Conservation (phyloP, 225 moss, liverwort and hornwort species). For the Takakia lepidozioides region DNA sequence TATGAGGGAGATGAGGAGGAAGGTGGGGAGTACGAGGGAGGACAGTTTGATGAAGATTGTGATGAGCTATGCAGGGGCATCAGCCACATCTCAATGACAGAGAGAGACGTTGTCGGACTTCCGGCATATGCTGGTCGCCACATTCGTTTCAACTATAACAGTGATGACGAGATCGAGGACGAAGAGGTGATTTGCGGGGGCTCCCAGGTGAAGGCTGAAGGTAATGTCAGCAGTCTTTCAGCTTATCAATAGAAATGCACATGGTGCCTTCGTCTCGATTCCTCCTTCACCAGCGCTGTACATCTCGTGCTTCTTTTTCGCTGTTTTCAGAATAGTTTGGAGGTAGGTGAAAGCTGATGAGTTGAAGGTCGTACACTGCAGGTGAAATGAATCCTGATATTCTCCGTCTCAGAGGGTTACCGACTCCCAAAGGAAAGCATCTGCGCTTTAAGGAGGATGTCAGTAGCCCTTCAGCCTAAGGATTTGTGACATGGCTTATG, state of each 20-base stretch:
- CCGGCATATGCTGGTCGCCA: conserved; percentile 37
- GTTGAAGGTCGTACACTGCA: no score
- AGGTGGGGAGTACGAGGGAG: not conserved
- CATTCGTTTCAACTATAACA: conserved; percentile 44
- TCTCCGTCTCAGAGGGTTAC: conserved; percentile 27
- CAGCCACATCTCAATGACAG: conserved; percentile 39
- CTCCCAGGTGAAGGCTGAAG: conserved; percentile 5
- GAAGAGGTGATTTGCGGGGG: no score
- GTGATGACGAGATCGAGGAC: conserved; percentile 48
- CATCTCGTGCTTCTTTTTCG: no score
- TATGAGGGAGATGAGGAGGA: conserved; percentile 31
- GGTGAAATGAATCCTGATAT: no score
- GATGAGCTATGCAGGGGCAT: conserved; percentile 45
- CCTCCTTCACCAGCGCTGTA: no score
- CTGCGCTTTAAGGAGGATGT: conserved; percentile 22
- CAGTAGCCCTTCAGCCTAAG: conserved; percentile 1
- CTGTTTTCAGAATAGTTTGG: no score
- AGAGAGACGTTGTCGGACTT: conserved; percentile 4
- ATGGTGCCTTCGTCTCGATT: no score
- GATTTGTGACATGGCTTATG: no score
- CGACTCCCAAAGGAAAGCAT: conserved; percentile 44
- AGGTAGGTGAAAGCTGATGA: no score
- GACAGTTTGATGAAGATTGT: conserved; percentile 10
- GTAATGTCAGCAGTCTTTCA: no score
- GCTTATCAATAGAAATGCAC: no score